Evolutionary conservation across 352 stramenopile species (phyloP), one percentile per base, ranked within the genome.

Genomic region (Phytophthora fragariae): DNA sequence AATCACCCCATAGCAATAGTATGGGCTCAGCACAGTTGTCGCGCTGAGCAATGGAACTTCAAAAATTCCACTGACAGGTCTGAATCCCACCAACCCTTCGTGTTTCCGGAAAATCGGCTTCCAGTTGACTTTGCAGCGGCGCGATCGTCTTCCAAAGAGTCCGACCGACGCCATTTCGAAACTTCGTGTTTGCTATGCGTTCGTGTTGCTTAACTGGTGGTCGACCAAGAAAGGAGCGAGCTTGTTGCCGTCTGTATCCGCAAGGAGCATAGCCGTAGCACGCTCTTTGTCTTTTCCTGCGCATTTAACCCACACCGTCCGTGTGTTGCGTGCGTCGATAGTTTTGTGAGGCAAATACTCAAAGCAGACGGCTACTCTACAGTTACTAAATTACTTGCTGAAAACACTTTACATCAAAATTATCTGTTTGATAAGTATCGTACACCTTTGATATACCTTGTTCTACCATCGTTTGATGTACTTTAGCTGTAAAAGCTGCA

Each of bases 351-450:
- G 62, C 2, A 73, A 56, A 68, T 73, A 73, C 54, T 75, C 54
- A 50, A 73, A 73, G 12, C 27, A 62, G 19, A 31, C 29, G 29
- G 29, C 29, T 31, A 31, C 29, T 31, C 29, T 31, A 31, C 29
- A 31, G 29, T 31, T 31, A 31, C 6, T 31, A 31, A 31, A 31
- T 31, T 31, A 5, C 3, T 31, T 7, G 29, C 6, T 31, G 29
- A 7, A 31, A 31, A 31, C 5, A 31, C 5, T 31, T 6, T 31
- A 31, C 29, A 31, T 31, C 5, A 31, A 47, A 57, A 24, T 19
- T 62, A 73, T n/a, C 63, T 17, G 70, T 77, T 73, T 73, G 58
- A 33, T 66, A 54, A 33, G 64, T 59, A 58, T 70, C 65, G 46
- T 46, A 65, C 1, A 74, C 10, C 15, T 69, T 2, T 14, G 50